Evolutionary conservation across 305 asterid genomes (phyloP).

Genomic region (Fraxinus angustifolia): DNA sequence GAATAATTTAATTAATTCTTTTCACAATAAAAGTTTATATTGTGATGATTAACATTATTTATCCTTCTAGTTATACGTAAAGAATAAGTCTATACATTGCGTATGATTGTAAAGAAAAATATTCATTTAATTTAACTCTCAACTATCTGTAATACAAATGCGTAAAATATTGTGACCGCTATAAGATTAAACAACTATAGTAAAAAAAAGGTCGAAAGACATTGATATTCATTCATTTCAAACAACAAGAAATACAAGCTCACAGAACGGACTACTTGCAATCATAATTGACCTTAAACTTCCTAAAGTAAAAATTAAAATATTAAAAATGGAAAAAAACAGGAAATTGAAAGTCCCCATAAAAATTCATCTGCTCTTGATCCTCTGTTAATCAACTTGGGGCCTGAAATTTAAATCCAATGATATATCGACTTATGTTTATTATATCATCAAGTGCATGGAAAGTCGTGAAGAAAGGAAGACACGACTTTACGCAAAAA

Average conservation of each 20-base stretch:
- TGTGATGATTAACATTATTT: background rate
- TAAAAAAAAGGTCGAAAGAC: conserved; percentile 19
- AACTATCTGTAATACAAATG: background rate
- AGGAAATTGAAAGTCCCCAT: conserved; percentile 29
- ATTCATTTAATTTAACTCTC: background rate
- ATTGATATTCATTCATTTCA: conserved; percentile 37
- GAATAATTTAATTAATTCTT: background rate
- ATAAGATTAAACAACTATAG: background rate
- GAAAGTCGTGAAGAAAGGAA: background rate
- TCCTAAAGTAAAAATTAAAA: conserved; percentile 27
- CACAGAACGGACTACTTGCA: conserved; percentile 32
- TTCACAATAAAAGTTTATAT: background rate
- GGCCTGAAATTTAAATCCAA: conserved; percentile 31
- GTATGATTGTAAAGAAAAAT: background rate
- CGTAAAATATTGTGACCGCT: background rate
- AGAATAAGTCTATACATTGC: background rate
- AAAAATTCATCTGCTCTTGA: conserved; percentile 36
- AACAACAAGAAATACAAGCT: conserved; percentile 39
- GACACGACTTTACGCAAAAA: conserved; percentile 43
- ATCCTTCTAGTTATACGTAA: background rate
- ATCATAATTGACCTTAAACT: conserved; percentile 36
- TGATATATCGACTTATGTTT: background rate
- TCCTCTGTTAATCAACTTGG: conserved; percentile 39
- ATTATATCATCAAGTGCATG: background rate
- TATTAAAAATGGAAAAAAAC: conserved; percentile 20